Base-by-base conservation (phyloP, 2,329 filamentous ascomycete species). In the Plectosphaerella cucumerina region DNA sequence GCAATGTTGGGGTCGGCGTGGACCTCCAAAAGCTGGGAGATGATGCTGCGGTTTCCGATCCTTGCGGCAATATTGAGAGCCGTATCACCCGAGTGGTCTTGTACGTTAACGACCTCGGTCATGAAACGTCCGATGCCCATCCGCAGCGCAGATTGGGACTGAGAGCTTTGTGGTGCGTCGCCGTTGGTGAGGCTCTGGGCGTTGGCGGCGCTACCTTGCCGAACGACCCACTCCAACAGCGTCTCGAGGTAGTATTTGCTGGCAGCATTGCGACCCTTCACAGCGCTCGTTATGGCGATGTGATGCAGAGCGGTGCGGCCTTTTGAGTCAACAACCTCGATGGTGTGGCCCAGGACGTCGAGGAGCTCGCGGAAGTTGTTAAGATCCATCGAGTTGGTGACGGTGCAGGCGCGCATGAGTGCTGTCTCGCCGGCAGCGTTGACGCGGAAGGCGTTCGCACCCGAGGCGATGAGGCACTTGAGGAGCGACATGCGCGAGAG, bases 171-270 rank as follows among this genome's bases (percentile, higher is more conserved):
- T 5, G 67, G 64, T 2, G 67, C 62, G 44, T 65, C 59, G 45
- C 58, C 57, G 4, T n/a, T 65, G 59, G 11, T 49, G 55, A 60
- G 56, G 49, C 62, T 65, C 58, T 80, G 80, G 60, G 75, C 81
- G 56, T 73, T 81, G 20, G 21, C 11, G 10, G 21, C 42, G 51
- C 85, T 87, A 5, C 88, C 88, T 65, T 95, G 90, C 34, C 92
- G 85, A 3, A 97, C 92, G 12, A 97, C 88, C 75, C 95, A 97
- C 64, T 97, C 93, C 1, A 99, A 77, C 11, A 99, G 77, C 23
- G 90, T 93, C 70, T 99, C 94, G 2, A 99, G 82, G 62, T 99
- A 99, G 66, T 97, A 97, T 58, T 93, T 89, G 65, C 91, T 96
- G 20, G 94, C 93, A 41, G 90, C 85, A 52, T 90, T 92, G 46